Evolutionary conservation across 768 basidiomycete genomes (phyloP), one percentile per base, ranked within the genome.

Genomic region (Brasilioporus rufonigricans): DNA sequence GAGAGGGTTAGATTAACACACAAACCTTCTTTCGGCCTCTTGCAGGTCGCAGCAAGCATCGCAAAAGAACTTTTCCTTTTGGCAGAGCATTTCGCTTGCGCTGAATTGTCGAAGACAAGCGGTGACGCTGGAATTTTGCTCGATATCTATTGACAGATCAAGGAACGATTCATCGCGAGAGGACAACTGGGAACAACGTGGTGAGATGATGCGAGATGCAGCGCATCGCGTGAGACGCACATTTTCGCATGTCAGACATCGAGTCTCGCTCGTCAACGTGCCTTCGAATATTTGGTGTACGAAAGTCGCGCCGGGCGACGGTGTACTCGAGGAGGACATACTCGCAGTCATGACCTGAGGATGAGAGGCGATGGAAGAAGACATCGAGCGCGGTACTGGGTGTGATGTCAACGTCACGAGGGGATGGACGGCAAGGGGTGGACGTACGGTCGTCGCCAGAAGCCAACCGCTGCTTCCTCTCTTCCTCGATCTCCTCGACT

Each of bases 131-230:
- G 94, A 91, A 72, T 98, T 97, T 71, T 97, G 93, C 69, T 98
- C 96, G 62, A 99, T 98, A 70, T 99, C 97, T 72, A 99, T 93
- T 5, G 95, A 98, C n/a, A 99, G 80, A 74, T 99, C 97, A 51
- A 99, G 81, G 74, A 99, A 99, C 11, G 88, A 84, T 71, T 99
- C 97, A 66, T 98, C 96, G 19, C 97, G 86, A 11, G 93, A 90
- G 8, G 93, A 93, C 5, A 91, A 84, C 90, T 93, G 58, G 10
- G 31, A n/a, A 21, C 5, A 18, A 48, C 49, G 44, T 49, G 44
- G 47, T 64, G 48, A 66, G 63, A 48, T 23, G 26, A 32, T 40
- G 54, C 45, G 53, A 44, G 24, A 33, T 21, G 36, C 52, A 52
- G 54, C n/a, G 38, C 43, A 40, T 36, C 44, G 23, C 39, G 51